These are phyloP conservation scores for Uronychia setigera DNA, from an alignment of 73 alveolate species.

Conservation along the genomic window DNA sequence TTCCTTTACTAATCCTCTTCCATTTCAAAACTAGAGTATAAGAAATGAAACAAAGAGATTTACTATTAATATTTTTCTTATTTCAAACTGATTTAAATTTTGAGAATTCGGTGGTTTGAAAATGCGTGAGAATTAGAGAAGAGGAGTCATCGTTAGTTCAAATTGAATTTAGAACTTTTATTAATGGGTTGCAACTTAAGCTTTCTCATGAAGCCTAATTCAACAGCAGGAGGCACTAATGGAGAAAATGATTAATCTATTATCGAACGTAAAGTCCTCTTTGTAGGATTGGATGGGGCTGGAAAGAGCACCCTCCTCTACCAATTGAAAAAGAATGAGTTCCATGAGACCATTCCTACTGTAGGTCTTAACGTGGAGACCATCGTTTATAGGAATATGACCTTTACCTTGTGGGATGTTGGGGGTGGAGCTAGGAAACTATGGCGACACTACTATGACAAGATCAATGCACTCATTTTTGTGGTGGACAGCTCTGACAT, in stretches of 20 bases:
- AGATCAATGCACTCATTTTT: constrained; percentile 83
- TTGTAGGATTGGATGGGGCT: constrained; percentile 81
- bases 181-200: constrained; percentile 33
- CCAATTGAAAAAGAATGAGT: constrained; percentile 66
- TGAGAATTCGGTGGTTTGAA: too few relatives aligned
- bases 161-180: too few relatives aligned
- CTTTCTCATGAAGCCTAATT: background rate
- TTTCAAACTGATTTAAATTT: too few relatives aligned
- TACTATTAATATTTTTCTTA: too few relatives aligned
- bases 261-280: constrained; percentile 41
- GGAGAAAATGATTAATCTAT: background rate
- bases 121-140: too few relatives aligned
- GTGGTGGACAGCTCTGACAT: constrained; percentile 73
- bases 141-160: too few relatives aligned
- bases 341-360: constrained; percentile 74
- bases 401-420: constrained; percentile 75
- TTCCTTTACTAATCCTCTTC: too few relatives aligned
- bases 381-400: constrained; percentile 61
- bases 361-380: constrained; percentile 75
- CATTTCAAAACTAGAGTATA: too few relatives aligned
- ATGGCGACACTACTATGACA: constrained; percentile 97
- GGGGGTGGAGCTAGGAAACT: constrained; percentile 85
- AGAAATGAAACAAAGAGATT: too few relatives aligned
- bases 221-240: too few relatives aligned
- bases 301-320: constrained; percentile 79